Percentiles rank a stretch among this genome's conserved stretches.
Evolutionary conservation across 2,329 filamentous ascomycete species (phyloP).

Genomic region (Niveomyces coronatus): DNA sequence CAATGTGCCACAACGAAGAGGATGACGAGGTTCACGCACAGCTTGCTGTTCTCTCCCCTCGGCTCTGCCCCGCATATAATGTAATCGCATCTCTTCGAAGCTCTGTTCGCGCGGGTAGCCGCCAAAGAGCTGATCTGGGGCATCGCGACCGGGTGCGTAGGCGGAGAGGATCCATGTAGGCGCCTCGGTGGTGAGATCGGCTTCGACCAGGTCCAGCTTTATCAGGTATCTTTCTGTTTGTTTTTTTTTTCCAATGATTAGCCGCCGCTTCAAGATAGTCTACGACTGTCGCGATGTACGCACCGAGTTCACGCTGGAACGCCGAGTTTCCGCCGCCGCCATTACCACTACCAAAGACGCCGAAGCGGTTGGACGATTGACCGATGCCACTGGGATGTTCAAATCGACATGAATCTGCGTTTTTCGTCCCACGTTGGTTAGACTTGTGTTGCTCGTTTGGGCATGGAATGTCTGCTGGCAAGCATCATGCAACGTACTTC

Average conservation of each 20-base stretch:
- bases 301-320: slow-evolving; percentile 14
- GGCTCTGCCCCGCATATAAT: slow-evolving; percentile 53
- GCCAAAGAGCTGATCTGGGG: slow-evolving; percentile 75
- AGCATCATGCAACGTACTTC: slow-evolving; percentile 29
- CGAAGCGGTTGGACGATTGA: slow-evolving; percentile 45
- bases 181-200: slow-evolving; percentile 58
- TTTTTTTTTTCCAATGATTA: neutral
- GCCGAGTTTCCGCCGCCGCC: slow-evolving; percentile 17
- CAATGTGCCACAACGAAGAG: no score
- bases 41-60: slow-evolving; percentile 48
- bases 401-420: slow-evolving; percentile 45
- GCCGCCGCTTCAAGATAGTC: no score
- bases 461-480: neutral
- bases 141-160: slow-evolving; percentile 68
- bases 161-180: slow-evolving; percentile 81
- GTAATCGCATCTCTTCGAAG: slow-evolving; percentile 74
- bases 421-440: no score
- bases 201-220: slow-evolving; percentile 47
- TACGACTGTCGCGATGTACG: slow-evolving; percentile 2
- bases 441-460: neutral
- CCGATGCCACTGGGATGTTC: slow-evolving; percentile 38
- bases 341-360: slow-evolving; percentile 29
- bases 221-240: slow-evolving; percentile 37
- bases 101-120: slow-evolving; percentile 72
- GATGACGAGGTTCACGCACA: slow-evolving; percentile 24